Evolutionary conservation across 257 asterid genomes (phyloP), one percentile per base, ranked within the genome.

Genomic region (Gentiana dahurica): DNA sequence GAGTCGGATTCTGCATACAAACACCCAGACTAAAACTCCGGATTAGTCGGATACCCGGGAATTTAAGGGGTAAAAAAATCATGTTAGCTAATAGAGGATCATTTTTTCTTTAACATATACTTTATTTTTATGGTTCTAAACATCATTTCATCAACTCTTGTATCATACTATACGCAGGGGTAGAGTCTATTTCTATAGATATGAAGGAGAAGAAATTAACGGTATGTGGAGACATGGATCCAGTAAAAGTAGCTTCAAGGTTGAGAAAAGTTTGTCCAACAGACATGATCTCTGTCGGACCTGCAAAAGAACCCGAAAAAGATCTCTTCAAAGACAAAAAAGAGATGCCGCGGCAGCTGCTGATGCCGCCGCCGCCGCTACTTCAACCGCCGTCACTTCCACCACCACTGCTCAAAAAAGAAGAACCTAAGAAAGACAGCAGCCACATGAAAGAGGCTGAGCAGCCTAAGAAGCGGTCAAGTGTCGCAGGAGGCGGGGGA

Each of bases 251-350:
- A 57, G 94, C 81, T 43, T 73, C 65, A 3, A 81, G 76, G 56
- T 34, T 87, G 56, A 67, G 91, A 52, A 87, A 87, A 64, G 69
- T 87, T 6, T 87, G 95, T 65, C 51, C 50, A 53, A 70, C 94
- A 0, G 91, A 83, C n/a, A 76, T 87, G 2, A 36, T 79, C 0
- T 70, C 88, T 0, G 81, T 81, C n/a, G 95, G 94, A 50, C 91
- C 95, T 0, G 90, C 91, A 10, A 87, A 87, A 35, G 94, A 83
- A 68, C 83, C 89, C 0, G 91, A 83, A 9, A 83, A 83, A 80
- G 79, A 83, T 41, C 80, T 80, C 45, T 84, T 80, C 3, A 54
- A 66, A 1, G 39, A 55, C 13, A 65, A 71, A 47, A 75, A 75
- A 7, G 81, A 59, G 0, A 83, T 74, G 1, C 58, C 33, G 5